Base-by-base conservation (phyloP, 2,329 filamentous ascomycete genomes). In the Neonectria coccinea region DNA sequence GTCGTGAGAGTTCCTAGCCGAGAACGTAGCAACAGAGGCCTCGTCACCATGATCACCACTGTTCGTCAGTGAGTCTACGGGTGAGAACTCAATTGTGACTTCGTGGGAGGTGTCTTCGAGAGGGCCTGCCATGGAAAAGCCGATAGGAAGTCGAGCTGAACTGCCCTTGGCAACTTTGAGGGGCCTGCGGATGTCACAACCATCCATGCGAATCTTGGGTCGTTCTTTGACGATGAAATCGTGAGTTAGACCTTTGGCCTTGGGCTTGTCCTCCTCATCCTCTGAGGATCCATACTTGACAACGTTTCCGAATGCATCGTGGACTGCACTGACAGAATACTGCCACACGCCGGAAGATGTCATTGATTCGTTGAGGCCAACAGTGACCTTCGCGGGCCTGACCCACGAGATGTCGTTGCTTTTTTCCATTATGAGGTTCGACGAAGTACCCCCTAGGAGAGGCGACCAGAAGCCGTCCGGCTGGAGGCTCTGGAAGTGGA, bases 401-500 rank as follows among this genome's bases (percentile, higher is more conserved):
- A 93, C 93, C 96, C 96, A 98, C 0, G 91, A 89, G 36, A 92
- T 84, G 69, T 95, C 91, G 51, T 91, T 85, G 31, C 88, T 84
- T 45, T 83, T 80, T 54, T 91, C 84, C 39, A 92, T 75, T 45
- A 91, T 82, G 45, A 94, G 76, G 18, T 85, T 85, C 20, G 85
- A 85, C 2, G 86, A 84, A 29, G 29, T 10, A 48, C 88, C 84
- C 54, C 86, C 86, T n/a, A 91, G 80, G 39, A 97, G 82, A 1
- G 94, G 93, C 1, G 93, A 97, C 3, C 87, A 84, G 73, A 94
- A 91, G 39, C 92, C 92, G 53, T 97, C 94, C 0, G 96, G 94
- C 72, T 97, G 94, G 48, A 99, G 88, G 74, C 93, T 97, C 79
- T 98, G 94, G 72, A 97, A 95, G 67, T 95, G 93, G 70, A 94